Percentiles rank a stretch among this genome's conserved stretches.
phyloP scores from a whole-genome alignment of 169 alveolate genomes.

The Hepatocystis sp. region DNA sequence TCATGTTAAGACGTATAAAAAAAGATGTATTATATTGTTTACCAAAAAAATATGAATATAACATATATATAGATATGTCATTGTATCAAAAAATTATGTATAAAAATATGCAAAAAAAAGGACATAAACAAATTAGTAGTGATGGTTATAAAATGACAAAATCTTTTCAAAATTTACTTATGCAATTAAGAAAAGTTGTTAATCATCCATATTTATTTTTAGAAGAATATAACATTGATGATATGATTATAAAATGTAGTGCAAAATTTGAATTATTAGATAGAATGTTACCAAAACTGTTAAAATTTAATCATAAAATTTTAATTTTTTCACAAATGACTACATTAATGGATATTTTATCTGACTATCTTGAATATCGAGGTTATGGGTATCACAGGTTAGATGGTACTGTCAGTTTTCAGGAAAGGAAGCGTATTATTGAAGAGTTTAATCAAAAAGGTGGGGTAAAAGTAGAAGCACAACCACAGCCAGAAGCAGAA shows the following conservation, averaged over 20 bases:
- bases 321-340: constrained; percentile 96
- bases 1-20: constrained; percentile 98
- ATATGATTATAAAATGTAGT: constrained; percentile 89
- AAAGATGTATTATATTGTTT: constrained; percentile 97
- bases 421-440: constrained; percentile 91
- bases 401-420: constrained; percentile 94
- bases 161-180: constrained; percentile 91
- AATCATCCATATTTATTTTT: constrained; percentile 97
- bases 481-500: not conserved
- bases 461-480: not conserved
- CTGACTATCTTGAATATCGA: constrained; percentile 94
- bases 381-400: constrained; percentile 94
- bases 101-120: constrained; percentile 90
- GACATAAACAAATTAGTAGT: constrained; percentile 77
- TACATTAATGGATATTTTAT: constrained; percentile 94
- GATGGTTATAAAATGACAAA: constrained; percentile 64
- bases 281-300: constrained; percentile 83
- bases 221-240: constrained; percentile 92
- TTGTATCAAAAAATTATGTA: constrained; percentile 95
- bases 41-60: constrained; percentile 95
- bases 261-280: constrained; percentile 95
- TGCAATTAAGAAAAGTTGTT: constrained; percentile 98
- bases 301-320: constrained; percentile 87
- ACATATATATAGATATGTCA: constrained; percentile 92
- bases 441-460: constrained; percentile 85